Evolutionary conservation across 2,329 filamentous ascomycete species (phyloP), one percentile per base, ranked within the genome.

Genomic region (Pezicula radicicola): DNA sequence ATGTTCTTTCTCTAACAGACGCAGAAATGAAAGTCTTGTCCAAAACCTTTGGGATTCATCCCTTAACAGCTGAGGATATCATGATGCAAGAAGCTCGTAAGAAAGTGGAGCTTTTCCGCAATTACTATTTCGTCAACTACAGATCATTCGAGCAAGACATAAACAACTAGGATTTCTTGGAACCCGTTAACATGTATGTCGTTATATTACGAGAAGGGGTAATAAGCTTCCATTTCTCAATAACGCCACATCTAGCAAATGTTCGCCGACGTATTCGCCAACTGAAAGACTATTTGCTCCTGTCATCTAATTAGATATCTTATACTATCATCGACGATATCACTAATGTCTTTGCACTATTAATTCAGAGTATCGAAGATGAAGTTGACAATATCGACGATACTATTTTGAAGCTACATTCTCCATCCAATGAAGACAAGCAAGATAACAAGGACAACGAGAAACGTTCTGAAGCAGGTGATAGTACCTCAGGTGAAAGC

Each of bases 101-200:
- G 67, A 99, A 99, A 72, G 94, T 99, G 1, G 94, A 99, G 69
- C 79, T 99, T 1, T 99, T 99, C 76, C 87, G 90, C 33, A 89
- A 96, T 68, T 99, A 99, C 73, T 99, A 99, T 70, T 97, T 99
- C 64, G 90, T 99, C 72, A 97, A 96, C 69, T 99, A 99, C 70
- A 88, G 94, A 15, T 95, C 91, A 0, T 99, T 99, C 66, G 93
- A 99, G 67, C 94, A 97, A 68, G 94, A 99, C 66, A 84, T 85
- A 54, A 87, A 87, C 61, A 96, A 86, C 66, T 89, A 94, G 52
- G 86, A 95, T 65, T 96, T 95, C 67, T 79, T 99, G 43, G 91
- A 97, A 62, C 93, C 94, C 0, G 89, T 99, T 64, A 96, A 97
- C 71, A 91, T 99, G 81, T 99, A 97, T 64, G 88, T 97, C 35